phyloP scores from a whole-genome alignment of 306 rosid species.

The Quercus variabilis region DNA sequence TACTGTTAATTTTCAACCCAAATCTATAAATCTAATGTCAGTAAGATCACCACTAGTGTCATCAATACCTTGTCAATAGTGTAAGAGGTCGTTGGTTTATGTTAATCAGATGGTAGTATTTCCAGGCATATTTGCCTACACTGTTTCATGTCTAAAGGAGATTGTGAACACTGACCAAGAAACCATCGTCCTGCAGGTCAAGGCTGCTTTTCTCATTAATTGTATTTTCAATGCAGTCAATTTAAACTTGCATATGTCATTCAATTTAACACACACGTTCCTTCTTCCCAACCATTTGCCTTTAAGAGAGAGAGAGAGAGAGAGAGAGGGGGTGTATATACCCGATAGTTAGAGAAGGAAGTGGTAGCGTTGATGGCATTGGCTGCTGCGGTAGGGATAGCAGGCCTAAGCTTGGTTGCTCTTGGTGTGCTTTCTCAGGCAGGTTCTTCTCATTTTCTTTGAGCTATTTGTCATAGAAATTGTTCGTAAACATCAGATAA shows the following conservation, averaged over 20 bases:
- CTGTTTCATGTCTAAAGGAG: too few species aligned
- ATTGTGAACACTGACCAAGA: too few species aligned
- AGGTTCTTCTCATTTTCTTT: slow-evolving; percentile 46
- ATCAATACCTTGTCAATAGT: too few species aligned
- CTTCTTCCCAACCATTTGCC: background rate
- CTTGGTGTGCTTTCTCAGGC: slow-evolving; percentile 23
- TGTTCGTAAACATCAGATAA: background rate
- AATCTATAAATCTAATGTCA: background rate
- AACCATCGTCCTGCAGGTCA: too few species aligned
- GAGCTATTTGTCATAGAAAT: slow-evolving; percentile 34
- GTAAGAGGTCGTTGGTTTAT: too few species aligned
- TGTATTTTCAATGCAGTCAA: too few species aligned
- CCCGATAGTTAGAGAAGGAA: slow-evolving; percentile 54
- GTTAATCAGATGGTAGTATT: too few species aligned
- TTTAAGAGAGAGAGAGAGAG: background rate
- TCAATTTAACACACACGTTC: background rate
- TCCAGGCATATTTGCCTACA: too few species aligned
- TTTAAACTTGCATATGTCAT: background rate
- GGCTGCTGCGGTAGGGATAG: slow-evolving; percentile 25
- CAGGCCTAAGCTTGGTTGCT: slow-evolving; percentile 33
- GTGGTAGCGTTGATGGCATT: slow-evolving; percentile 12
- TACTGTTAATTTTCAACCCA: background rate
- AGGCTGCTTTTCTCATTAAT: too few species aligned
- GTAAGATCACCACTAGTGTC: too few species aligned
- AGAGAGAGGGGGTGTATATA: slow-evolving; percentile 21